Conservation (phyloP, 345 rosid genomes). For the Camelina sativa region DNA sequence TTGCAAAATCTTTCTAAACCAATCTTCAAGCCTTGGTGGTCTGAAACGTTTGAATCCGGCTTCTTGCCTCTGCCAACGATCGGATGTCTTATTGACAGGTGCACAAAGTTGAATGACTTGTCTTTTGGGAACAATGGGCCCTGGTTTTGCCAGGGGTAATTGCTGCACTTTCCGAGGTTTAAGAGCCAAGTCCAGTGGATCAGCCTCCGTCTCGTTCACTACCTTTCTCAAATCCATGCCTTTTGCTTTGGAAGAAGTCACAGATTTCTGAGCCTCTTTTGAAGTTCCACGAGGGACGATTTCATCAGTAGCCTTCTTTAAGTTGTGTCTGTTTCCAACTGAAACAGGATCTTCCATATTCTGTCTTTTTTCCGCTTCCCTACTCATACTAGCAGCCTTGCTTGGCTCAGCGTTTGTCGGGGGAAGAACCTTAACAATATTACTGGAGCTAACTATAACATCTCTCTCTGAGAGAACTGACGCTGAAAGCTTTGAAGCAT, state of each 20-base stretch:
- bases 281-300: constrained; percentile 39
- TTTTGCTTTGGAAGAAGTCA: constrained; percentile 46
- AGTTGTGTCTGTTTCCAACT: constrained; percentile 40
- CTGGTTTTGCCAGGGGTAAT: constrained; percentile 51
- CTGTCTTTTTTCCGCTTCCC: constrained; percentile 48
- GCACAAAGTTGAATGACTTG: constrained; percentile 90
- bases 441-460: constrained; percentile 38
- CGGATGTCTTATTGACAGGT: constrained; percentile 59
- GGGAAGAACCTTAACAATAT: constrained; percentile 38
- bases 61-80: constrained; percentile 58
- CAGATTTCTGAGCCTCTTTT: constrained; percentile 44
- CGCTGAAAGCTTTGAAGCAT: constrained; percentile 45
- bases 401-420: constrained; percentile 49
- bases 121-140: constrained; percentile 70
- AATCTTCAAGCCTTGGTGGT: constrained; percentile 87
- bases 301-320: constrained; percentile 48
- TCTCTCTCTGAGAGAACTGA: constrained; percentile 44
- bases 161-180: constrained; percentile 54
- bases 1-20: constrained; percentile 90
- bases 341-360: constrained; percentile 39
- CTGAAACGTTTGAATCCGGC: constrained; percentile 76
- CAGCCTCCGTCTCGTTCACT: constrained; percentile 50
- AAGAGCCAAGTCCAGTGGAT: constrained; percentile 56
- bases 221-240: constrained; percentile 56
- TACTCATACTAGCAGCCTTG: constrained; percentile 49